Conservation (phyloP, 2,329 filamentous ascomycete genomes). For the Paraconiothyrium sp. region DNA sequence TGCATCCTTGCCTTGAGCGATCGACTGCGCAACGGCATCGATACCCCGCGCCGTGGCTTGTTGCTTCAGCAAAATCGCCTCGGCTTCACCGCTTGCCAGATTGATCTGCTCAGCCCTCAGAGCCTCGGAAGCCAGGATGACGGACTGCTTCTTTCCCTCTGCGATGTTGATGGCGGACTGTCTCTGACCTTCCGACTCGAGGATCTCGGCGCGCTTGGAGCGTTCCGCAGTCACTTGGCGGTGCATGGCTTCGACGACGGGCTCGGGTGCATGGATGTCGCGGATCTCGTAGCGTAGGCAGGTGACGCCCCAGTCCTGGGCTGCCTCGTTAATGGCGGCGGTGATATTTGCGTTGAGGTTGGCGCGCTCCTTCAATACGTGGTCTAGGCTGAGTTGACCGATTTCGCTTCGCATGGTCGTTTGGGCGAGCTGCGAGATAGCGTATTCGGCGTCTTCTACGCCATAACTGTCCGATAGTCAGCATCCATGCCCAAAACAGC, state of each 20-base stretch:
- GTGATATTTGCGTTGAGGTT: constrained; percentile 98
- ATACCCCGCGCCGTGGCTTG: constrained; percentile 87
- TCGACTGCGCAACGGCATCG: constrained; percentile 81
- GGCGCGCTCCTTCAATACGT: constrained; percentile 96
- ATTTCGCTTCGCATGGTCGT: constrained; percentile 99
- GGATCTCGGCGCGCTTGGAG: constrained; percentile 95
- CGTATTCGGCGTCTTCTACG: constrained; percentile 98
- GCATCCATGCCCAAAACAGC: background rate
- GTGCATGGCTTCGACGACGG: constrained; percentile 97
- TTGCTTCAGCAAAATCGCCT: constrained; percentile 89
- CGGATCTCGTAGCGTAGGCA: constrained; percentile 98
- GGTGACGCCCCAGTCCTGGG: constrained; percentile 94
- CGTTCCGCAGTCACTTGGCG: constrained; percentile 96
- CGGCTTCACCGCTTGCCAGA: constrained; percentile 87
- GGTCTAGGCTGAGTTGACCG: constrained; percentile 93
- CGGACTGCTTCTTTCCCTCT: constrained; percentile 95
- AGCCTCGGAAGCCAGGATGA: constrained; percentile 95
- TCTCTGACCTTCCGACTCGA: constrained; percentile 95
- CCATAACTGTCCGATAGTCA: constrained; percentile 74
- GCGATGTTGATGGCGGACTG: constrained; percentile 99
- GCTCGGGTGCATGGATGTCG: constrained; percentile 94
- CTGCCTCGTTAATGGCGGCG: constrained; percentile 97
- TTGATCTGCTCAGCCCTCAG: constrained; percentile 92
- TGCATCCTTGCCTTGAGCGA: constrained; percentile 74
- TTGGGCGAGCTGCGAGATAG: constrained; percentile 96